Base-by-base conservation (phyloP, 2,329 filamentous ascomycete species). In the Penicillium hesseltinei region DNA sequence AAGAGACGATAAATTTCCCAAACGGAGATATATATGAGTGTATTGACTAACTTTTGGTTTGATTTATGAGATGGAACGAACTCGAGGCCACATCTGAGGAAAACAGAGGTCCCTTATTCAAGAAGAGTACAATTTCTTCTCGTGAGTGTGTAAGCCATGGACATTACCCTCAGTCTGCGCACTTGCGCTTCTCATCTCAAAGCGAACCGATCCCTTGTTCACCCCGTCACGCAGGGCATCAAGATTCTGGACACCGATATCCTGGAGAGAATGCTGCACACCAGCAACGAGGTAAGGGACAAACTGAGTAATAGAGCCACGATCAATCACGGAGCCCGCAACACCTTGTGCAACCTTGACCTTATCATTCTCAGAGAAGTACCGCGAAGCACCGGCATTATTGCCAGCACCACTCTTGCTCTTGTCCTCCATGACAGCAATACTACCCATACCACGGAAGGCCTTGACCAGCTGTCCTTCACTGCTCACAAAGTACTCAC, bases 371-470 rank as follows among this genome's bases (percentile, higher is more conserved):
- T 99, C 94, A 43, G 92, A 97, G 81, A 99, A 99, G 82, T 99
- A 99, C 61, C 94, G 88, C 40, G 94, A 94, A 62, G 95, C 97
- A 71, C 94, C 94, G 54, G 94, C 94, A 74, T 97, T 99, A 78
- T 88, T 89, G 69, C 81, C 80, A 65, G 88, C 89, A 56, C 77
- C 82, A 53, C 90, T 91, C 13, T 92, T 92, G 83, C 96, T 96
- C 86, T 94, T 96, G 80, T 97, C 93, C 80, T 97, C 92, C 94
- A 99, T 99, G 65, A 94, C 94, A 70, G 97, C 94, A 73, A 99
- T 99, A 78, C 88, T 92, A 66, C 94, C 94, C 94, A 99, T 99
- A 60, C 94, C 94, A 77, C 94, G 90, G 84, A 99, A 99, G 36
- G 94, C 92, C 84, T 99, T 99, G 77, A 99, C 93, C 53, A 99